Conservation (phyloP, 73 alveolate genomes). For the Symbiodinium natans region DNA sequence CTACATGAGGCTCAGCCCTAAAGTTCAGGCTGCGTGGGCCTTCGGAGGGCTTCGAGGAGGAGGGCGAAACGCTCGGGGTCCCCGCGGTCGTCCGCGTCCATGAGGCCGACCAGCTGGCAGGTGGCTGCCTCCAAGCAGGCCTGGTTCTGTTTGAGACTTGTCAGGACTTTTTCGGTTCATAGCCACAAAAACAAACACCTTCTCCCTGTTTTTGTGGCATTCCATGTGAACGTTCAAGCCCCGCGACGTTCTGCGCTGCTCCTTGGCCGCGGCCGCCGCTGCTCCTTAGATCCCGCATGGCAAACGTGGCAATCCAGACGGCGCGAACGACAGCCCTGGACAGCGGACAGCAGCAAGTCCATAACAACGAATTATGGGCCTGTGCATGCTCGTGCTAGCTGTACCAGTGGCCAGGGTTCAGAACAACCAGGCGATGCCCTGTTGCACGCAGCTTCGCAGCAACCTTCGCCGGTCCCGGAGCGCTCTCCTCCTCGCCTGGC, state of each 20-base stretch:
- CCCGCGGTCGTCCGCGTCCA: slow-evolving; percentile 84
- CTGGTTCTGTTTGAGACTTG: neutral
- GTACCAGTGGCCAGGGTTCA: neutral
- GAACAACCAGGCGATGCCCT: slow-evolving; percentile 29
- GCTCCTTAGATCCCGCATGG: slow-evolving; percentile 8
- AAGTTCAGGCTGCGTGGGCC: too few relatives aligned
- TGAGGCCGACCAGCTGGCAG: slow-evolving; percentile 20
- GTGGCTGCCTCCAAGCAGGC: neutral
- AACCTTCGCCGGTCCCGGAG: slow-evolving; percentile 13
- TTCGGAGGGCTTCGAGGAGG: slow-evolving; percentile 12
- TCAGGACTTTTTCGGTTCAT: neutral
- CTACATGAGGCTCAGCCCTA: too few relatives aligned
- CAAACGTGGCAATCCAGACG: too few relatives aligned
- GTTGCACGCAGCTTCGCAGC: slow-evolving; percentile 15
- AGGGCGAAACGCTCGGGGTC: slow-evolving; percentile 56
- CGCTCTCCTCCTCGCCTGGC: slow-evolving; percentile 27
- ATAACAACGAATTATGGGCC: too few relatives aligned
- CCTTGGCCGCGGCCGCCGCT: slow-evolving; percentile 79
- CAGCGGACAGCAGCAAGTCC: neutral
- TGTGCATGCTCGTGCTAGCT: too few relatives aligned
- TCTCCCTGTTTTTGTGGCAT: neutral
- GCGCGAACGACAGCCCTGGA: neutral
- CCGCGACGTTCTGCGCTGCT: slow-evolving; percentile 53
- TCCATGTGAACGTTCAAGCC: neutral
- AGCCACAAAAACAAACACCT: neutral